Base-by-base conservation (phyloP, 345 rosid genomes). In the Leavenworthia alabamica region DNA sequence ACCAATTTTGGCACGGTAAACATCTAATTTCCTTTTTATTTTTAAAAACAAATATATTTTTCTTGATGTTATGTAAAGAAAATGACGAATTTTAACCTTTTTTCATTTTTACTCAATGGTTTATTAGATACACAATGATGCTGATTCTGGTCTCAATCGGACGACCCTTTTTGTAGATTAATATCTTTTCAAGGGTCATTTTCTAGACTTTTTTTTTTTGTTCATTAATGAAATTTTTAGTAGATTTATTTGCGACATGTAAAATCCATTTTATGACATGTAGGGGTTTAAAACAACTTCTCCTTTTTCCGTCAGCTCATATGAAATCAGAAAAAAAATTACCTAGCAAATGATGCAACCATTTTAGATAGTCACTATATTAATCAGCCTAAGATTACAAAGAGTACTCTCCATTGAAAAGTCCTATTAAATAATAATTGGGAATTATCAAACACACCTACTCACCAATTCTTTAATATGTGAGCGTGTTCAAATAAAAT, bases 381-480 rank as follows among this genome's bases (percentile, higher is more conserved):
- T 57, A 61, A 40, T 50, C 40, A 67, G n/a, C 17, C 47, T 66
- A 51, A 51, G 1, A 42, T 32, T 36, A 40, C 29, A 42, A 60
- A 6, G 39, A 13, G 40, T 35, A 4, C 40, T 36, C 40, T 36
- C 32, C 4, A 32, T 16, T 39, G 7, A 15, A 32, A 8, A 33
- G 15, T 11, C 10, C 4, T 3, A 9, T 35, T 14, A 11, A 20
- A 27, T 1, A n/a, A 10, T 69, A 60, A 20, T 54, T 20, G 29
- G 49, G 73, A 61, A 53, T 69, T 1, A 69, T 69, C 68, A 35
- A 62, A 61, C 62, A 27, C 68, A 7, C 32, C 43, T 42, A 6
- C 28, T 13, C 39, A 8, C 8, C 11, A 29, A 7, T 9, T 23
- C 23, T 17, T 15, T 28, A 36, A 14, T 61, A 1, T 15, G 11